phyloP scores from a whole-genome alignment of 2,329 filamentous ascomycete genomes.

The Penicillium sp. region DNA sequence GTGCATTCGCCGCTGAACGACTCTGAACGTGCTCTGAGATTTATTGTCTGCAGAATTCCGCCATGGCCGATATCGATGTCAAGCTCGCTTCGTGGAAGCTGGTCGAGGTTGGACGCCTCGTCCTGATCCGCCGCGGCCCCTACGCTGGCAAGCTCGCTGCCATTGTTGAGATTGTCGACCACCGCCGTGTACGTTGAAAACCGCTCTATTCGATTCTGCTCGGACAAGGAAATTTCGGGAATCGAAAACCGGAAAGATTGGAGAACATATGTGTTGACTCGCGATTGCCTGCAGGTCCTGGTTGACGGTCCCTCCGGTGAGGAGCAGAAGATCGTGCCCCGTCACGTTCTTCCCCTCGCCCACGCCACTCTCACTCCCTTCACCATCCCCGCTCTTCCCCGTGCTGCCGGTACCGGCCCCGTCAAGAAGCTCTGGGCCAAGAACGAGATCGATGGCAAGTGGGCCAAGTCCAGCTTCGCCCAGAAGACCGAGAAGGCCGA shows the following conservation, averaged over 20 bases:
- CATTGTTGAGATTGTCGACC: constrained; percentile 99
- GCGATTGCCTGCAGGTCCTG: constrained; percentile 63
- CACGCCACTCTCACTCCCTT: constrained; percentile 85
- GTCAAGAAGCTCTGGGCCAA: constrained; percentile 89
- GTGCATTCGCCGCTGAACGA: constrained; percentile 21
- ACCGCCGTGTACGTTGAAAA: constrained; percentile 87
- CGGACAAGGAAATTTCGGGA: background rate
- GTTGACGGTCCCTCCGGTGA: constrained; percentile 89
- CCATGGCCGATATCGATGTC: constrained; percentile 78
- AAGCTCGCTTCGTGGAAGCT: constrained; percentile 83
- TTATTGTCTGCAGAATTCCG: constrained; percentile 51
- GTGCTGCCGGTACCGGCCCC: constrained; percentile 72
- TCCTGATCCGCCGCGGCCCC: constrained; percentile 80
- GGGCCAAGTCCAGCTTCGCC: constrained; percentile 84
- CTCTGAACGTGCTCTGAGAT: constrained; percentile 24
- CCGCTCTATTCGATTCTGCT: constrained; percentile 2
- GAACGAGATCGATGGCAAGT: constrained; percentile 86
- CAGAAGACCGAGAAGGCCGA: constrained; percentile 84
- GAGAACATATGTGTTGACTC: constrained; percentile 18
- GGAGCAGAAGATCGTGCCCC: constrained; percentile 71
- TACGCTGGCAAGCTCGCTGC: constrained; percentile 80
- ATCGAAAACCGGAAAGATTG: constrained; percentile 1
- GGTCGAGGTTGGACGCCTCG: constrained; percentile 97
- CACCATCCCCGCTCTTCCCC: constrained; percentile 78
- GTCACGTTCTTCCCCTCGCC: constrained; percentile 78